Evolutionary conservation across 495 filamentous ascomycete genomes (phyloP).

Genomic region (Letharia lupina): DNA sequence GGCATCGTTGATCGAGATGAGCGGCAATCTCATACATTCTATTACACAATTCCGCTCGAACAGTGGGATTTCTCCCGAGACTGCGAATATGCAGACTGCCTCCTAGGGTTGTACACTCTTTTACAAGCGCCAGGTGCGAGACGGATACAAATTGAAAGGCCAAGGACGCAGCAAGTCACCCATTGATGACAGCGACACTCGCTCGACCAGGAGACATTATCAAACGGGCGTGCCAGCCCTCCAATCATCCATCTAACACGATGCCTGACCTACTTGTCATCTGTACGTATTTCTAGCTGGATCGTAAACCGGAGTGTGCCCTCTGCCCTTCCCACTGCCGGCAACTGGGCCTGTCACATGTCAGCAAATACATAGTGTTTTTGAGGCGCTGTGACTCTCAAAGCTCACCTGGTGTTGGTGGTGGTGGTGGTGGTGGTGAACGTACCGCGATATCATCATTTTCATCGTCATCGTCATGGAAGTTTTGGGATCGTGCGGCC

Average conservation of each 20-base stretch:
- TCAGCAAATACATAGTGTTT: background rate
- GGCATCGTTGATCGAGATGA: background rate
- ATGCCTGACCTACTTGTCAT: constrained; percentile 1
- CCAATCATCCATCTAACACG: background rate
- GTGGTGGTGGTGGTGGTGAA: background rate
- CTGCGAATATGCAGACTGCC: background rate
- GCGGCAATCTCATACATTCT: background rate
- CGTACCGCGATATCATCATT: background rate
- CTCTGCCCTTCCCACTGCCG: background rate
- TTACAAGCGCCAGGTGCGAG: background rate
- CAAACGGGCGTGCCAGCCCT: background rate
- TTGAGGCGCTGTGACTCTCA: background rate
- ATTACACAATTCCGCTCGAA: background rate
- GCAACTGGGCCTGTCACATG: background rate
- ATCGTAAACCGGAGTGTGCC: constrained; percentile 32
- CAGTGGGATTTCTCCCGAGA: background rate
- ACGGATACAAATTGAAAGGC: background rate
- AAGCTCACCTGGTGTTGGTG: background rate
- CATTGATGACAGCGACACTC: background rate
- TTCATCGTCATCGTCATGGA: constrained; percentile 29
- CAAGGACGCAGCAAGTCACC: background rate
- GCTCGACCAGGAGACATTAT: background rate
- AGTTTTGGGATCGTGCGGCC: constrained; percentile 28
- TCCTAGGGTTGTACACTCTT: background rate
- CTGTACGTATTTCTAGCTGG: constrained; percentile 38